Evolutionary conservation across 495 filamentous ascomycete species (phyloP).

Genomic region (Trichoderma orchidacearum): DNA sequence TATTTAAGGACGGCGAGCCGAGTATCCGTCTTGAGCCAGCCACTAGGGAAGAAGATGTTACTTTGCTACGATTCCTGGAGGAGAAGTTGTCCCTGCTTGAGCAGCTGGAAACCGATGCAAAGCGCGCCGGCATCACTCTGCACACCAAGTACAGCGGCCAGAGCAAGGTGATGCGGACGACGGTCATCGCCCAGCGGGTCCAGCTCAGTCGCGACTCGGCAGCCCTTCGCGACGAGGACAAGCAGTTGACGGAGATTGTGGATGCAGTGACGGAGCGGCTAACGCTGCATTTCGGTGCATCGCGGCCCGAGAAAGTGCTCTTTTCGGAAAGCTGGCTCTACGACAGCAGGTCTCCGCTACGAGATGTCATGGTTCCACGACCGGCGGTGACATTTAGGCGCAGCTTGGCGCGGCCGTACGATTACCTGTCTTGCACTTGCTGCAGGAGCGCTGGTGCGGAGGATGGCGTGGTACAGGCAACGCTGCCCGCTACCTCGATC

Average conservation of each 20-base stretch:
- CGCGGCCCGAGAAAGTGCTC: constrained; percentile 17
- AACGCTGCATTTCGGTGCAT: constrained; percentile 39
- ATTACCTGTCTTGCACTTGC: constrained; percentile 72
- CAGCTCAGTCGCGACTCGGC: constrained; percentile 72
- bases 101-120: constrained; percentile 21
- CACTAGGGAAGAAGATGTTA: constrained; percentile 9
- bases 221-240: constrained; percentile 57
- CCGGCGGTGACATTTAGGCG: constrained; percentile 69
- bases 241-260: constrained; percentile 62
- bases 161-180: constrained; percentile 61
- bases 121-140: constrained; percentile 35
- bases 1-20: constrained; percentile 16
- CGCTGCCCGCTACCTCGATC: constrained; percentile 65
- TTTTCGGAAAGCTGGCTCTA: constrained; percentile 76
- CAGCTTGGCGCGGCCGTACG: constrained; percentile 64
- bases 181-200: constrained; percentile 77
- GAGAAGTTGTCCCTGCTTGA: constrained; percentile 25
- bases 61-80: constrained; percentile 16
- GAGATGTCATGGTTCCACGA: constrained; percentile 69
- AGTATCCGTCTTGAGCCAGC: constrained; percentile 22
- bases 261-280: constrained; percentile 44
- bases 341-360: constrained; percentile 65
- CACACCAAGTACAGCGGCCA: constrained; percentile 63
- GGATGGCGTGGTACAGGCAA: constrained; percentile 37
- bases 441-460: constrained; percentile 33